phyloP scores from a whole-genome alignment of 2,329 filamentous ascomycete species.

The Pseudogymnoascus sp. region DNA sequence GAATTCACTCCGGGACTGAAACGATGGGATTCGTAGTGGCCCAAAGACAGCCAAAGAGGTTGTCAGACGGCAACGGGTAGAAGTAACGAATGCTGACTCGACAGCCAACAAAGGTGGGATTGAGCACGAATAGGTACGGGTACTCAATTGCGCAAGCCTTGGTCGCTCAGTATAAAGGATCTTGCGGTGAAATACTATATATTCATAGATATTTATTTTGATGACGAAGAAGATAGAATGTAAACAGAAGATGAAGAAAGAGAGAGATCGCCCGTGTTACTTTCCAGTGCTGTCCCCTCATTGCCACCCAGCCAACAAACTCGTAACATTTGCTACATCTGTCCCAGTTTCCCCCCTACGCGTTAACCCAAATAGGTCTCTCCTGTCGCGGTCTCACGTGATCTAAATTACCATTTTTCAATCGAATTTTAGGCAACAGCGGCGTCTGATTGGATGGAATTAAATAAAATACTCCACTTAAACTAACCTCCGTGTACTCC shows the following conservation, averaged over 20 bases:
- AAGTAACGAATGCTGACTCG: slow-evolving; percentile 7
- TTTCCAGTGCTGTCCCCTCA: not conserved
- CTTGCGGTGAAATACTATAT: not conserved
- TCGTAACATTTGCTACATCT: not conserved
- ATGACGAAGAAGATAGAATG: not conserved
- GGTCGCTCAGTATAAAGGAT: not conserved
- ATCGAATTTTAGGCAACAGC: not conserved
- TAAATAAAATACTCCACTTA: not conserved
- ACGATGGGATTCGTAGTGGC: not conserved
- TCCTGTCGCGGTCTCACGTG: slow-evolving; percentile 3
- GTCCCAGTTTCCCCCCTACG: slow-evolving; percentile 3
- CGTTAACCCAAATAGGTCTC: slow-evolving; percentile 6
- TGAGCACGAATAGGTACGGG: not conserved
- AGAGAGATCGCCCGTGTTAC: not conserved
- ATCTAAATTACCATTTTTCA: not conserved
- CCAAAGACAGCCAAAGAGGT: not conserved
- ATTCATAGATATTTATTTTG: not conserved
- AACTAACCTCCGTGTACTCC: not conserved
- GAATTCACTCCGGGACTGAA: not conserved
- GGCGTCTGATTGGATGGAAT: not conserved
- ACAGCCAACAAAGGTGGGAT: slow-evolving; percentile 1
- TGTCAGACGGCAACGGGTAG: slow-evolving; percentile 1
- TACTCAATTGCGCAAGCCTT: not conserved
- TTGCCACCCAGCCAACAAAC: not conserved
- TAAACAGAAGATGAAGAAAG: not conserved